Evolutionary conservation across 495 filamentous ascomycete genomes (phyloP).

Genomic region (Talaromyces proteolyticus): DNA sequence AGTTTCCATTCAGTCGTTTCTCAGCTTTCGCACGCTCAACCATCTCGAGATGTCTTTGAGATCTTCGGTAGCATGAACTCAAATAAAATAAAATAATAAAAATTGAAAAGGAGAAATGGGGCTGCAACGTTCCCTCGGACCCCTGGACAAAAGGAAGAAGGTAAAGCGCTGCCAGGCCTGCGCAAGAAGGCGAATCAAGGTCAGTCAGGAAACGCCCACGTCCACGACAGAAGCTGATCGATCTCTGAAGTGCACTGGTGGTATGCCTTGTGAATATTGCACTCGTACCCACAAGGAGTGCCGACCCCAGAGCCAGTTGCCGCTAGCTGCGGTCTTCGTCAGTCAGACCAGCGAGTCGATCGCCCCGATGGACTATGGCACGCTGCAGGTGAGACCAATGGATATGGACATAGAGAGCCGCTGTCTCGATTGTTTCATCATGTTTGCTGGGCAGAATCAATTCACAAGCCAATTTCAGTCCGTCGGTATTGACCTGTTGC

Average conservation of each 20-base stretch:
- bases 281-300: conserved; percentile 2
- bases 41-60: too few species aligned
- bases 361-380: not conserved
- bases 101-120: too few species aligned
- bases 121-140: conserved; percentile 1
- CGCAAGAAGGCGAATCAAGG: conserved; percentile 10
- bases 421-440: conserved; percentile 7
- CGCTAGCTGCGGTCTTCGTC: not conserved
- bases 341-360: not conserved
- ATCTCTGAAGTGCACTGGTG: conserved; percentile 7
- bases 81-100: too few species aligned
- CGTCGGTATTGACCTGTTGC: not conserved
- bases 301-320: too few species aligned
- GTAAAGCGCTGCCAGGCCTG: conserved; percentile 7
- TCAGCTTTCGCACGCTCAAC: too few species aligned
- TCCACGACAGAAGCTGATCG: not conserved
- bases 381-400: not conserved
- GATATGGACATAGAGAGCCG: not conserved
- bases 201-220: not conserved
- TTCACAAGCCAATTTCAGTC: not conserved
- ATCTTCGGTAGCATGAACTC: too few species aligned
- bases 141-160: conserved; percentile 9
- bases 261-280: conserved; percentile 6
- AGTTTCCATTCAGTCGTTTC: too few species aligned
- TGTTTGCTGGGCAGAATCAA: conserved; percentile 6